Conservation (phyloP, 139 green algal genomes). For the Monoraphidium neglectum region DNA sequence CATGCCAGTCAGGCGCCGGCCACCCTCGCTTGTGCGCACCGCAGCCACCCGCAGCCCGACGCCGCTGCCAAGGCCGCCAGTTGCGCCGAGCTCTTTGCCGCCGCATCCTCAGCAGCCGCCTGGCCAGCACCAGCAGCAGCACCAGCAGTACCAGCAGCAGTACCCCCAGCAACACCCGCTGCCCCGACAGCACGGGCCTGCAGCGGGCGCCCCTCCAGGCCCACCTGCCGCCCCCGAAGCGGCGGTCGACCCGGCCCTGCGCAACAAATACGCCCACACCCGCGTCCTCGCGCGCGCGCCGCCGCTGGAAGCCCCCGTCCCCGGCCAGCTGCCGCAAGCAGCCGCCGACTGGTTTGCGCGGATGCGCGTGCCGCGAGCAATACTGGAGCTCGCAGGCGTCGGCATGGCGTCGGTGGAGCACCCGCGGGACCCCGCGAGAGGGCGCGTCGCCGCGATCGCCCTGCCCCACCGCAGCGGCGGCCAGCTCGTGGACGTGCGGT, state of each 20-base stretch:
- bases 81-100: no score
- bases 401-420: conserved; percentile 15
- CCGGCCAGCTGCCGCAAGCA: background rate
- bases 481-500: conserved; percentile 22
- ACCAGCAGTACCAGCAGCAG: no score
- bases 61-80: no score
- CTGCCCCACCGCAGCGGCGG: conserved; percentile 17
- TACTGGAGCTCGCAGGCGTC: background rate
- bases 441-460: conserved; percentile 19
- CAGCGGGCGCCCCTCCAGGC: no score
- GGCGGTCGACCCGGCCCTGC: conserved; percentile 1
- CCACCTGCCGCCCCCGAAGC: no score
- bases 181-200: no score
- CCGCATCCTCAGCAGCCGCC: no score
- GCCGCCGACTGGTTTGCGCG: background rate
- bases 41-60: no score
- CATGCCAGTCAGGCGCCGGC: no score
- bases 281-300: background rate
- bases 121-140: no score
- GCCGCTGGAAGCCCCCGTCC: background rate
- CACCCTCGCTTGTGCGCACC: no score
- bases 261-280: conserved; percentile 7
- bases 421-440: background rate
- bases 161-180: no score
- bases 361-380: background rate